A percentile compares a stretch with the other conserved stretches of the same genome.
Evolutionary conservation across 257 asterid genomes (phyloP).

Genomic region (Gentiana straminea): DNA sequence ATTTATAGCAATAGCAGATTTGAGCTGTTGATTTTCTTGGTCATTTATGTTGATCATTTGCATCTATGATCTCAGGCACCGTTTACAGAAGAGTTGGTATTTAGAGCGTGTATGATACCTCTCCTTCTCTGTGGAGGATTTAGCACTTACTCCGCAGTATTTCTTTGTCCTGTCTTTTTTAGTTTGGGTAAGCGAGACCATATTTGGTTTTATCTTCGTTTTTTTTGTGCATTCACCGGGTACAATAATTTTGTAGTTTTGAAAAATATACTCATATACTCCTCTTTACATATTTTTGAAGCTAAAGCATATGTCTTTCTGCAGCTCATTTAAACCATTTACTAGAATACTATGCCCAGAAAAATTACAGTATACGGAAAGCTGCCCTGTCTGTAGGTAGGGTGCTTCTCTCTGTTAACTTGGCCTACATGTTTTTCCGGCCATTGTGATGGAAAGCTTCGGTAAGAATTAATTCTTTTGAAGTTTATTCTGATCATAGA

Average conservation of each 20-base stretch:
- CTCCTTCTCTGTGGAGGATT: slow-evolving; percentile 89
- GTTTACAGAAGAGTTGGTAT: slow-evolving; percentile 85
- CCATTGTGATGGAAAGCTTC: too few species aligned
- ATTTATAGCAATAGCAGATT: too few species aligned
- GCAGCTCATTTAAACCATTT: slow-evolving; percentile 97
- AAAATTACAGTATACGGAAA: slow-evolving; percentile 42
- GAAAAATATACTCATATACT: too few species aligned
- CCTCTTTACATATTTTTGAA: too few species aligned
- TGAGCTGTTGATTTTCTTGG: slow-evolving; percentile 1
- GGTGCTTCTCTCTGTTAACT: too few species aligned
- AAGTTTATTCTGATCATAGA: too few species aligned
- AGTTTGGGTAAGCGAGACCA: slow-evolving; percentile 58
- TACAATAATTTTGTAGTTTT: too few species aligned
- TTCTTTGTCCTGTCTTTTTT: slow-evolving; percentile 78
- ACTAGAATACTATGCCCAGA: slow-evolving; percentile 52
- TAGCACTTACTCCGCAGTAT: slow-evolving; percentile 46
- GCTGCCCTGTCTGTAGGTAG: slow-evolving; percentile 75
- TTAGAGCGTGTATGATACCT: slow-evolving; percentile 95
- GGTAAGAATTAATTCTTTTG: too few species aligned
- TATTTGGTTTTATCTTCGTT: neutral
- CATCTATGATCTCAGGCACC: slow-evolving; percentile 61
- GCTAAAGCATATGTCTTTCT: slow-evolving; percentile 3
- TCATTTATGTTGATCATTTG: slow-evolving; percentile 6
- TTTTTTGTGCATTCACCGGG: neutral
- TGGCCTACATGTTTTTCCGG: too few species aligned